A percentile compares a stretch with the other conserved stretches of the same genome.
Conservation (phyloP, 2,329 filamentous ascomycete species). For the Penicillium rolfsii region DNA sequence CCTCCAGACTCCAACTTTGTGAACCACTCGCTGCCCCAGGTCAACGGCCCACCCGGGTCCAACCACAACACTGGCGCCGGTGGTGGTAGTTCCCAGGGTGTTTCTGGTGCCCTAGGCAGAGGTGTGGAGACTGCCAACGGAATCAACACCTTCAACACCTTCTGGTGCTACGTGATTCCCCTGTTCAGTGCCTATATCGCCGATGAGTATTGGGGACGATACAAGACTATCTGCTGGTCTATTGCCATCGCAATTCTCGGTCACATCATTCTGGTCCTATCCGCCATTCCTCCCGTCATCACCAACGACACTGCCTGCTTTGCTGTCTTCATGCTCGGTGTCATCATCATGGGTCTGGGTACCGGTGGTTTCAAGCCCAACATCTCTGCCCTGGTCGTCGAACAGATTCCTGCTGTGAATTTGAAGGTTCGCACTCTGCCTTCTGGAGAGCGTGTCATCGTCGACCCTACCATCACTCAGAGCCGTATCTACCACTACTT, state of each 20-base stretch:
- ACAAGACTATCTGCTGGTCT: constrained; percentile 71
- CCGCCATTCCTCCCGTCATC: constrained; percentile 68
- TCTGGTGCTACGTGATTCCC: constrained; percentile 66
- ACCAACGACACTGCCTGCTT: constrained; percentile 60
- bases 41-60: constrained; percentile 21
- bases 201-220: constrained; percentile 71
- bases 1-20: constrained; percentile 61
- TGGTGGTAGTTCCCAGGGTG: constrained; percentile 46
- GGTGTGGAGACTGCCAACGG: constrained; percentile 58
- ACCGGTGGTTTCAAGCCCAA: constrained; percentile 83
- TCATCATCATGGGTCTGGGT: constrained; percentile 71
- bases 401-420: constrained; percentile 66
- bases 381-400: constrained; percentile 71
- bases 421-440: constrained; percentile 59
- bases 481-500: constrained; percentile 72
- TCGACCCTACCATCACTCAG: constrained; percentile 70
- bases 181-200: constrained; percentile 66
- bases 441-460: constrained; percentile 68
- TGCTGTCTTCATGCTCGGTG: constrained; percentile 64
- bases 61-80: constrained; percentile 59
- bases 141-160: constrained; percentile 60
- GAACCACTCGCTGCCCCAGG: constrained; percentile 55
- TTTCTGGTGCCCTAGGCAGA: constrained; percentile 59
- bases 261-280: constrained; percentile 68
- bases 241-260: constrained; percentile 67